Percentiles rank a stretch among this genome's conserved stretches.
Conservation (phyloP, 257 asterid species). For the Rhazya stricta region DNA sequence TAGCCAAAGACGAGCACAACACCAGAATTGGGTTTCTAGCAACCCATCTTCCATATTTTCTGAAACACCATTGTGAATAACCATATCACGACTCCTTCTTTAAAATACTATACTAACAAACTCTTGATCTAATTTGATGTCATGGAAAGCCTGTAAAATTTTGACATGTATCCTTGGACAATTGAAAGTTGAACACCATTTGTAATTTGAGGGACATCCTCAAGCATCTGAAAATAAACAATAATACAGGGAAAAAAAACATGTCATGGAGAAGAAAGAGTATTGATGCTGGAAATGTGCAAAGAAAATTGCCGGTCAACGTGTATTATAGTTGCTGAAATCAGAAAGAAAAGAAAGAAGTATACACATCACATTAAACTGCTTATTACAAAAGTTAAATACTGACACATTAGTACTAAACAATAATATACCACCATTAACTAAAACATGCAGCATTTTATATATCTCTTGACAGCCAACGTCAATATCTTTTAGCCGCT, state of each 20-base stretch:
- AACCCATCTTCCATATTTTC: constrained; percentile 98
- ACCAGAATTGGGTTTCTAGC: constrained; percentile 90
- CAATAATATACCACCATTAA: too few relatives aligned
- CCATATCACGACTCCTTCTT: constrained; percentile 26
- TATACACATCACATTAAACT: not conserved
- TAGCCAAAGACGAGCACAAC: constrained; percentile 65
- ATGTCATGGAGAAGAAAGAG: not conserved
- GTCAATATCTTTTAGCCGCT: too few relatives aligned
- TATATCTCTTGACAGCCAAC: too few relatives aligned
- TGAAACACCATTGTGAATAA: constrained; percentile 34
- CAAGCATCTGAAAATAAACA: constrained; percentile 65
- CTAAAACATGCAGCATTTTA: too few relatives aligned
- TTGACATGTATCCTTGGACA: constrained; percentile 96
- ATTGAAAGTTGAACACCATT: constrained; percentile 85
- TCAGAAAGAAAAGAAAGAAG: not conserved
- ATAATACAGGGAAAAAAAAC: constrained; percentile 5
- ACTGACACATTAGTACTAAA: not conserved
- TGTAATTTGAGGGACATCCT: constrained; percentile 81
- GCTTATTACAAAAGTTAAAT: not conserved
- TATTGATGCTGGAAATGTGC: not conserved
- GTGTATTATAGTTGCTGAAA: not conserved
- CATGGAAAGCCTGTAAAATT: constrained; percentile 67
- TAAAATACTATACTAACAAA: constrained; percentile 15
- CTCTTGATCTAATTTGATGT: constrained; percentile 15
- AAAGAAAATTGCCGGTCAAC: not conserved